Evolutionary conservation across 805 yeast genomes (phyloP), one percentile per base, ranked within the genome.

Genomic region (Wickerhamomyces strasburgensis): DNA sequence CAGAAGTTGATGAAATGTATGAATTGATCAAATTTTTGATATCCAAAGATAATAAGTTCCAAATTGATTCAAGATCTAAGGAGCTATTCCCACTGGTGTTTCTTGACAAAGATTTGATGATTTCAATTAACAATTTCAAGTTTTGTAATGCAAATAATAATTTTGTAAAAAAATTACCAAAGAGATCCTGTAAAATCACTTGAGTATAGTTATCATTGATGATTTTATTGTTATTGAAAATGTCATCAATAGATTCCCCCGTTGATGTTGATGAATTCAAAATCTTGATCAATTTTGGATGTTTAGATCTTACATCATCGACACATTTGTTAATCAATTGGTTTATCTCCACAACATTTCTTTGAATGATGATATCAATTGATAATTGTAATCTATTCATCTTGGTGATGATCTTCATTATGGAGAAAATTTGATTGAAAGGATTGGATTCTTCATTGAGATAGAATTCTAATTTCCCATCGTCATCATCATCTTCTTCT

Each of bases 91-190:
- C 34, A 24, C 40, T 44, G n/a, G 46, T 41, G 27, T 45, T 40
- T 14, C 34, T 34, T 7, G 34, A 27, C 19, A 62, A 44, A 8
- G 52, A 45, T 14, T 62, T 60, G 6, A 73, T 65, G 11, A 83
- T 71, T 43, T 80, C 88, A 42, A 65, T 64, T 5, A 87, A 68
- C 2, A 81, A 78, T 21, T 81, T 67, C 52, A 85, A 88, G 17
- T 75, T 72, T 60, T 85, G 93, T 14, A 86, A 58, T 5, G 84
- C 76, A 17, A 78, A 68, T 28, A 80, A 60, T 35, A 77, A 58
- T 54, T 77, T 79, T 19, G 75, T 64, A 50, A 83, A 87, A n/a
- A 86, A 67, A 7, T 77, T 68, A 57, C 84, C 76, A 44, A 84
- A 82, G 28, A 87, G 68, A 43, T 85, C 87, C 45, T 80, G 76